phyloP scores from a whole-genome alignment of 23 red algal genomes.

The Agarophyton chilense region DNA sequence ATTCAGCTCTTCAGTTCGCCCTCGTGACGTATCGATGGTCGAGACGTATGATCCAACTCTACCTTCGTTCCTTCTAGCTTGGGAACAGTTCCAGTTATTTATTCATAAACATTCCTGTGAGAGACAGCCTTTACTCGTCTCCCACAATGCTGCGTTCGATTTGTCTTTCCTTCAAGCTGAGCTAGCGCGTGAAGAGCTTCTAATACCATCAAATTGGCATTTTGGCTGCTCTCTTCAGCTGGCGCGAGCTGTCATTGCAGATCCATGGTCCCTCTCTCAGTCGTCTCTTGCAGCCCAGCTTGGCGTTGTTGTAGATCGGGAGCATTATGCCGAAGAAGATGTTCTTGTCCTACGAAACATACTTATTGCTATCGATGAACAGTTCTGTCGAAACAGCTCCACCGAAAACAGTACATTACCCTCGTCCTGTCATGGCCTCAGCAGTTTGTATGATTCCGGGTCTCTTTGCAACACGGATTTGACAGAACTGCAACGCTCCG shows the following conservation, averaged over 20 bases:
- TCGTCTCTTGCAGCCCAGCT: neutral
- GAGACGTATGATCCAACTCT: neutral
- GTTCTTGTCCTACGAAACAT: neutral
- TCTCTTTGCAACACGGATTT: neutral
- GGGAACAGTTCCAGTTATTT: neutral
- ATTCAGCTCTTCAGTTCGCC: neutral
- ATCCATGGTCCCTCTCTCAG: neutral
- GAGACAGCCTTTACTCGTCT: constrained; percentile 5
- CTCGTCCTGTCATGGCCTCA: neutral
- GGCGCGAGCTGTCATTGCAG: neutral
- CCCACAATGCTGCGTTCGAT: constrained; percentile 33
- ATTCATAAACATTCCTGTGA: neutral
- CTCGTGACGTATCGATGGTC: neutral
- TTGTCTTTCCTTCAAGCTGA: constrained; percentile 9
- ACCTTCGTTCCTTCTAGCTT: neutral
- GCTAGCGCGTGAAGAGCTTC: neutral
- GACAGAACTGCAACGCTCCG: neutral
- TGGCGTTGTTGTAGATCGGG: neutral
- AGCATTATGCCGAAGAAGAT: constrained; percentile 2
- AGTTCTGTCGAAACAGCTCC: neutral
- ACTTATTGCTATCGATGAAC: neutral
- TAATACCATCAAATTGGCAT: neutral
- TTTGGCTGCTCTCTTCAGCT: constrained; percentile 3
- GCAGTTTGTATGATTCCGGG: neutral
- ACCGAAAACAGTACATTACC: neutral